A percentile compares a stretch with the other conserved stretches of the same genome.
Conservation (phyloP, 768 basidiomycete genomes). For the Psilocybe cubensis region DNA sequence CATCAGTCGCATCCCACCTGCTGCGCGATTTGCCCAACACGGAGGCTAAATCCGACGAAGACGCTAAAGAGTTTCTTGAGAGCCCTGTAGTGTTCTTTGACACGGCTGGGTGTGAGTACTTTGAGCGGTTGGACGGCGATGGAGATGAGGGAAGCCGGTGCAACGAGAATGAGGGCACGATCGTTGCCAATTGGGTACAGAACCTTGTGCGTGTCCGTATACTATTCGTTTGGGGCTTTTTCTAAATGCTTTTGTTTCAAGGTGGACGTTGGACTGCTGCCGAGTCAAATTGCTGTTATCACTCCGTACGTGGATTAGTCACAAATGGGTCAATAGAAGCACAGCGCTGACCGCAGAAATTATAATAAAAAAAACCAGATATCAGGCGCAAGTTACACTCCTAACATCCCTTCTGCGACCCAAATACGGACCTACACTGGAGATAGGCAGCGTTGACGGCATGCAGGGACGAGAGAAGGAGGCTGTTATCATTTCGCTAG, state of each 20-base stretch:
- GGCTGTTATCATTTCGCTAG: conserved; percentile 89
- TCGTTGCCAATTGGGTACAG: conserved; percentile 84
- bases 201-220: conserved; percentile 59
- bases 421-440: conserved; percentile 66
- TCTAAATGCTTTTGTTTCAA: conserved; percentile 25
- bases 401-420: conserved; percentile 79
- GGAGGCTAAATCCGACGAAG: conserved; percentile 57
- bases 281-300: conserved; percentile 83
- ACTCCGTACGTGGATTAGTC: conserved; percentile 69
- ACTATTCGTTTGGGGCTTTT: neutral
- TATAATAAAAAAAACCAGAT: conserved; percentile 44
- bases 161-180: conserved; percentile 93
- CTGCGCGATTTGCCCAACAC: conserved; percentile 71
- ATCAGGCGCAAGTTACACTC: conserved; percentile 93
- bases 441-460: conserved; percentile 95
- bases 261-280: conserved; percentile 62
- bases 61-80: conserved; percentile 70
- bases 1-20: conserved; percentile 71
- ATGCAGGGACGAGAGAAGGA: conserved; percentile 98
- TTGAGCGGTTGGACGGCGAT: conserved; percentile 78
- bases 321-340: no score
- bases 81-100: conserved; percentile 93
- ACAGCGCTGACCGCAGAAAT: no score
- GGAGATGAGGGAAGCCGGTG: conserved; percentile 89
- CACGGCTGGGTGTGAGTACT: conserved; percentile 93